phyloP scores from a whole-genome alignment of 768 basidiomycete genomes.

The Amanita fuliginea region DNA sequence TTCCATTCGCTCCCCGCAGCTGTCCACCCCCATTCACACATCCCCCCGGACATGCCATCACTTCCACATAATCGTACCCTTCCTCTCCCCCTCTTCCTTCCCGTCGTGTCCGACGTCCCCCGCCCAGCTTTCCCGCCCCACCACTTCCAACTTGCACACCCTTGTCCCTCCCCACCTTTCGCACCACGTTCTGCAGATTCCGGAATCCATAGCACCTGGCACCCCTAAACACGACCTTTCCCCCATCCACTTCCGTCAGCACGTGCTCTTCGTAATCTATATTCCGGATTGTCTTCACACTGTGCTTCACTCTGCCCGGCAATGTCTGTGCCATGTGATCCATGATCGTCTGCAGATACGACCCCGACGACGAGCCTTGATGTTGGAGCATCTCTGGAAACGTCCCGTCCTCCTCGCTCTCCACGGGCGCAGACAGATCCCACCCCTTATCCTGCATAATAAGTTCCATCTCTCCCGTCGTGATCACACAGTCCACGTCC shows the following conservation, averaged over 20 bases:
- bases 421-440: conserved; percentile 53
- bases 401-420: conserved; percentile 28
- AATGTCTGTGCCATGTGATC: conserved; percentile 34
- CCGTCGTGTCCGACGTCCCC: conserved; percentile 14
- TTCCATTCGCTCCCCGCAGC: conserved; percentile 40
- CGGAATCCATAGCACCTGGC: conserved; percentile 96
- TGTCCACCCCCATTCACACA: conserved; percentile 98
- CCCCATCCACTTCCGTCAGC: conserved; percentile 30
- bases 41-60: conserved; percentile 98
- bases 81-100: conserved; percentile 19
- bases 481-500: conserved; percentile 96
- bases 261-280: conserved; percentile 73
- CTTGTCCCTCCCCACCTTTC: conserved; percentile 81
- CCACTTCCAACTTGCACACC: conserved; percentile 56
- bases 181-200: conserved; percentile 93
- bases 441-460: conserved; percentile 77
- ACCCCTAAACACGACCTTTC: conserved; percentile 74
- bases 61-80: conserved; percentile 85
- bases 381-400: conserved; percentile 72
- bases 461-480: conserved; percentile 86
- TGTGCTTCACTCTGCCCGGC: conserved; percentile 34
- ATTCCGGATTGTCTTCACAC: conserved; percentile 51
- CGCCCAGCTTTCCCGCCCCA: conserved; percentile 20
- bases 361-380: conserved; percentile 83
- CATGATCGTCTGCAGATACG: conserved; percentile 80